These are phyloP conservation scores for Boletus vermiculosoides DNA, from an alignment of 768 basidiomycete species.

Conservation along the genomic window DNA sequence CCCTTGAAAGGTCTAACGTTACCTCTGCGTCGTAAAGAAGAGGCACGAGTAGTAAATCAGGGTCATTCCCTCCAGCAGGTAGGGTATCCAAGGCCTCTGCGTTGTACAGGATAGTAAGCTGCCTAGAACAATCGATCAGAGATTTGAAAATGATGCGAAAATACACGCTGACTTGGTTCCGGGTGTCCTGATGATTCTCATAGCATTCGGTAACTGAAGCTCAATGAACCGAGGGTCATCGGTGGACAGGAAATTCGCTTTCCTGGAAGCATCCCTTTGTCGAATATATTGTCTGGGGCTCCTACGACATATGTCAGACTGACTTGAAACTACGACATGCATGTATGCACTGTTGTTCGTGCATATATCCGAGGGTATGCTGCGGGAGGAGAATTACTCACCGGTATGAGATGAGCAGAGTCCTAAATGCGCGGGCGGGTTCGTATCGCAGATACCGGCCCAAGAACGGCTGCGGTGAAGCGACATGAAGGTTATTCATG, in stretches of 20 bases:
- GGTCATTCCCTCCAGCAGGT: slow-evolving; percentile 11
- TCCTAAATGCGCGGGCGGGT: slow-evolving; percentile 71
- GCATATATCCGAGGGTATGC: slow-evolving; percentile 13
- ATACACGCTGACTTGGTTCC: slow-evolving; percentile 48
- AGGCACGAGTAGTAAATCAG: slow-evolving; percentile 50
- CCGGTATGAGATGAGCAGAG: slow-evolving; percentile 76
- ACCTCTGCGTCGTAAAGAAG: slow-evolving; percentile 62
- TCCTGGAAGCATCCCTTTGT: slow-evolving; percentile 17
- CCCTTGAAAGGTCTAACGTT: slow-evolving; percentile 12
- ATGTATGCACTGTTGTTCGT: slow-evolving; percentile 23
- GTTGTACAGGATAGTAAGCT: slow-evolving; percentile 52
- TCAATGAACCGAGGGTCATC: slow-evolving; percentile 35
- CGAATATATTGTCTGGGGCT: slow-evolving; percentile 25
- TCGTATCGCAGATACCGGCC: slow-evolving; percentile 77
- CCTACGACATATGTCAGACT: slow-evolving; percentile 13
- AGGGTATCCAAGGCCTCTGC: slow-evolving; percentile 43
- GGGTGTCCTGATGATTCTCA: slow-evolving; percentile 56
- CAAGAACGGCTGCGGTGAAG: slow-evolving; percentile 59
- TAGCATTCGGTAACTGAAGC: slow-evolving; percentile 53
- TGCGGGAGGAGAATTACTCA: slow-evolving; percentile 24
- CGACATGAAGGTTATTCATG: slow-evolving; percentile 57
- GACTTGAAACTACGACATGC: not conserved
- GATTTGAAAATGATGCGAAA: not conserved
- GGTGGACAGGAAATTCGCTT: slow-evolving; percentile 7
- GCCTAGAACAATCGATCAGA: slow-evolving; percentile 25